phyloP scores from a whole-genome alignment of 78 protist genomes.

The Dictyostelium firmibasis region DNA sequence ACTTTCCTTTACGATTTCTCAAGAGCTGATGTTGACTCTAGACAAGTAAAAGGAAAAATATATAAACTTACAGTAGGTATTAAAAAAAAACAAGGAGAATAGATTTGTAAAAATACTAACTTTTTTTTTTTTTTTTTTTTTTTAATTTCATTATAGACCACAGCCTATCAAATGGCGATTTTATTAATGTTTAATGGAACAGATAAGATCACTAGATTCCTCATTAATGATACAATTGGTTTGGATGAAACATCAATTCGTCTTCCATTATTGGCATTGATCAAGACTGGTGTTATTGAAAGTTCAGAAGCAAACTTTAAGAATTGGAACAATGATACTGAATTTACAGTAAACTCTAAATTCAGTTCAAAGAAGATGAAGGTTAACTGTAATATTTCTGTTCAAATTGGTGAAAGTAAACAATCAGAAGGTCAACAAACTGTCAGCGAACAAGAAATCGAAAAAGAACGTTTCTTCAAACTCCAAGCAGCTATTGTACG shows the following conservation, averaged over 20 bases:
- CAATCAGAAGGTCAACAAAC: conserved; percentile 58
- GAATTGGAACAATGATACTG: conserved; percentile 66
- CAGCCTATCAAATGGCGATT: conserved; percentile 91
- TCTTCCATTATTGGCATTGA: conserved; percentile 44
- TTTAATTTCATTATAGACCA: conserved; percentile 4
- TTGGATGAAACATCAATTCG: conserved; percentile 74
- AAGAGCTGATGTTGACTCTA: conserved; percentile 88
- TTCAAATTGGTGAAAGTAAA: conserved; percentile 71
- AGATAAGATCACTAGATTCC: conserved; percentile 46
- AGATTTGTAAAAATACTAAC: background rate
- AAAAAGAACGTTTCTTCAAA: conserved; percentile 85
- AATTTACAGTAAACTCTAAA: conserved; percentile 51
- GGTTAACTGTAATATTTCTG: conserved; percentile 72
- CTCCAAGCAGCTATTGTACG: conserved; percentile 89
- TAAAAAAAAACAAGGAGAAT: background rate
- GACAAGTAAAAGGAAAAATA: conserved; percentile 71
- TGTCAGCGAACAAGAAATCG: conserved; percentile 69
- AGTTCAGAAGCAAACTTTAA: conserved; percentile 28
- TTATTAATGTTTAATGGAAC: conserved; percentile 86
- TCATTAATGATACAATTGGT: conserved; percentile 70
- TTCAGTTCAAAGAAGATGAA: conserved; percentile 80
- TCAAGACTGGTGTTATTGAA: conserved; percentile 63
- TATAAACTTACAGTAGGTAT: conserved; percentile 44
- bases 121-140: background rate
- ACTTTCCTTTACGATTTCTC: conserved; percentile 89